These are phyloP conservation scores for Lasiodiplodia citricola DNA, from an alignment of 2,329 filamentous ascomycete species.

Conservation along the genomic window DNA sequence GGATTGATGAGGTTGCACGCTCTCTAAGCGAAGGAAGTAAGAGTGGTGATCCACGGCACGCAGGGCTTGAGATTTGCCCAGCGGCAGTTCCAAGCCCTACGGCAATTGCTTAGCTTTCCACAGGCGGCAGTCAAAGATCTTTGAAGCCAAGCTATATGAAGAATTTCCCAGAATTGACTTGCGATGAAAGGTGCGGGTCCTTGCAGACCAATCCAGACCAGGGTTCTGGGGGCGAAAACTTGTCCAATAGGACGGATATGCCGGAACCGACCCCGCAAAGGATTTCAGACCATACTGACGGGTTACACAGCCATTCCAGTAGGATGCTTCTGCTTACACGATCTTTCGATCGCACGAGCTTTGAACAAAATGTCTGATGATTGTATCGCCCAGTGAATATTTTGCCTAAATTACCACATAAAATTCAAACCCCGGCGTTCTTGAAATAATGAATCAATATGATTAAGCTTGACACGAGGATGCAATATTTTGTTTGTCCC, in stretches of 20 bases:
- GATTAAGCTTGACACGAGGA: too few relatives aligned
- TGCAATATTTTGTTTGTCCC: too few relatives aligned
- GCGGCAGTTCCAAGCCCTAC: neutral
- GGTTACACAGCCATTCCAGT: neutral
- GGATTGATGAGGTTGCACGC: neutral
- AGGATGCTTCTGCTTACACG: neutral
- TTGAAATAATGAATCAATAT: too few relatives aligned
- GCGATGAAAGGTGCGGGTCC: neutral
- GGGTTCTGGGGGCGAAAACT: neutral
- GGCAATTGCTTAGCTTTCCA: neutral
- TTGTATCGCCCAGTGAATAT: neutral
- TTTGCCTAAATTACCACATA: too few relatives aligned
- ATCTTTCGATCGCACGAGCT: neutral
- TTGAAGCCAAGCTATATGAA: neutral
- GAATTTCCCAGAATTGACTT: neutral
- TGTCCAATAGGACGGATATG: neutral
- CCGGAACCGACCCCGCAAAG: neutral
- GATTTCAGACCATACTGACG: neutral
- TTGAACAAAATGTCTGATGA: neutral
- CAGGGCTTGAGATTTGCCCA: neutral
- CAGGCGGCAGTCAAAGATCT: neutral
- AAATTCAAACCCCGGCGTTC: too few relatives aligned
- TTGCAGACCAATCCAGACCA: neutral
- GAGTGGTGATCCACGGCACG: neutral
- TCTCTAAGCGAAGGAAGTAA: neutral